These are phyloP conservation scores for Dothideomycetes sp. DNA, from an alignment of 2,329 filamentous ascomycete species.

Conservation along the genomic window DNA sequence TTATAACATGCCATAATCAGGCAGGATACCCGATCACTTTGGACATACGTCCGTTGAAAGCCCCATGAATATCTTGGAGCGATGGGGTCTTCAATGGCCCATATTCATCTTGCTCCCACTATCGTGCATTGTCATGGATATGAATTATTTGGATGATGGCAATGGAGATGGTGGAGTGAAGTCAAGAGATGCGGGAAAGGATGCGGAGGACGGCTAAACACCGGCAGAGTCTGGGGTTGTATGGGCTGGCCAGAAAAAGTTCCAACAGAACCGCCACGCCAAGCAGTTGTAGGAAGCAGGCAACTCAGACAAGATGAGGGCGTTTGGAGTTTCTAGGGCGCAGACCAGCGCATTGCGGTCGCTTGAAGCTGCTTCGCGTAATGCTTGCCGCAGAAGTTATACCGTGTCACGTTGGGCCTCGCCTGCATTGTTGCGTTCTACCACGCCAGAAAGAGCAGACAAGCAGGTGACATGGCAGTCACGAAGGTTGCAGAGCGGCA, in stretches of 20 bases:
- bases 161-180: no score
- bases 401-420: constrained; percentile 14
- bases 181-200: constrained; percentile 2
- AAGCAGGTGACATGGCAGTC: constrained; percentile 17
- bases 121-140: no score
- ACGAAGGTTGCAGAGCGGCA: constrained; percentile 19
- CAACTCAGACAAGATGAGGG: constrained; percentile 16
- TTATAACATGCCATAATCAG: no score
- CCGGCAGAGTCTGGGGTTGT: no score
- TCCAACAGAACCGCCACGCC: constrained; percentile 7
- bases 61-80: no score
- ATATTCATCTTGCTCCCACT: no score
- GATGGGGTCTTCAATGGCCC: no score
- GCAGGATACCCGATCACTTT: no score
- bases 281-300: constrained; percentile 1
- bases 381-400: constrained; percentile 8
- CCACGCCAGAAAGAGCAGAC: background rate
- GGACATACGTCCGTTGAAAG: no score
- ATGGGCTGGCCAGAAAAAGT: constrained; percentile 9
- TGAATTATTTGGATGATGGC: no score
- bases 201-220: constrained; percentile 8
- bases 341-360: constrained; percentile 16
- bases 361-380: constrained; percentile 14
- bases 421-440: constrained; percentile 12
- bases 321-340: constrained; percentile 15